These are phyloP conservation scores for Phytophthora tentaculata DNA, from an alignment of 352 stramenopile genomes.

Conservation along the genomic window DNA sequence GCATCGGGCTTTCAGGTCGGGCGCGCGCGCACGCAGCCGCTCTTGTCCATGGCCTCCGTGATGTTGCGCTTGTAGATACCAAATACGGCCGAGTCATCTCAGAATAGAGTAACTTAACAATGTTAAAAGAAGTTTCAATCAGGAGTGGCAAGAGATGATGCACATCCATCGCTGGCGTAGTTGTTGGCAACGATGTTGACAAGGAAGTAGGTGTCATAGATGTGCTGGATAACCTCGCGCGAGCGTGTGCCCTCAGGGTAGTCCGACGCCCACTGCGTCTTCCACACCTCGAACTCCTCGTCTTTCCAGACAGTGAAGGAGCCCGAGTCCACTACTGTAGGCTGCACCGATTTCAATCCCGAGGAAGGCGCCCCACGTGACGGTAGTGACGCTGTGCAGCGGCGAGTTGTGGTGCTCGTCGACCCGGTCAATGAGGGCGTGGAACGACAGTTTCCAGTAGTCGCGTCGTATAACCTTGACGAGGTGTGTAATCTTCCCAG, in stretches of 20 bases:
- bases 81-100: slow-evolving; percentile 84
- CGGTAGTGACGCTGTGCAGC: slow-evolving; percentile 90
- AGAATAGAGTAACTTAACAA: too few species aligned
- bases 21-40: slow-evolving; percentile 66
- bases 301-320: slow-evolving; percentile 95
- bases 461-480: slow-evolving; percentile 60
- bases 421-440: slow-evolving; percentile 71
- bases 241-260: slow-evolving; percentile 90
- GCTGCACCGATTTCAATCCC: slow-evolving; percentile 93
- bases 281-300: slow-evolving; percentile 98
- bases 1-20: slow-evolving; percentile 74
- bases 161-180: slow-evolving; percentile 86
- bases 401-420: slow-evolving; percentile 81
- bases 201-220: slow-evolving; percentile 97
- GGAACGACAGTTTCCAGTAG: slow-evolving; percentile 81
- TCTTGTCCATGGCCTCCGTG: slow-evolving; percentile 84
- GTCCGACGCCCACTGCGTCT: slow-evolving; percentile 95
- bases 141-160: background rate
- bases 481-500: slow-evolving; percentile 72
- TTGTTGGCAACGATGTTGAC: slow-evolving; percentile 99
- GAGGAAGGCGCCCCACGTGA: slow-evolving; percentile 99
- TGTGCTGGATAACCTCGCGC: slow-evolving; percentile 73
- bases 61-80: slow-evolving; percentile 86
- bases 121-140: slow-evolving; percentile 13
- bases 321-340: slow-evolving; percentile 97